Conservation (phyloP, 116 monocot genomes). For the Dioscorea cayenensis region DNA sequence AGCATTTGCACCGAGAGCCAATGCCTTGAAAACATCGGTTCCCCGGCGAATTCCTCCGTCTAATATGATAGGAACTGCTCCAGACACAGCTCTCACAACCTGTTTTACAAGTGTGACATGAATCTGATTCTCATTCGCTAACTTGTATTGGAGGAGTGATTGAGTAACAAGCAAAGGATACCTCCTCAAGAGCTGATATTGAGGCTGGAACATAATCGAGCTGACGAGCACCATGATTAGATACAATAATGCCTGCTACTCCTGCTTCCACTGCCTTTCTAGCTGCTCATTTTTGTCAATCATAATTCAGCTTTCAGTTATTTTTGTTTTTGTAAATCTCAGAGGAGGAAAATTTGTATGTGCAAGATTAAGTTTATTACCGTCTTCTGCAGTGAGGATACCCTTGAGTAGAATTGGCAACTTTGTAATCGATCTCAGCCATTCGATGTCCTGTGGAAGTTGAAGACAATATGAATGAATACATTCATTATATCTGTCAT, state of each 20-base stretch:
- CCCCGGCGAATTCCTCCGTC: conserved; percentile 79
- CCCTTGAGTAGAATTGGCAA: conserved; percentile 80
- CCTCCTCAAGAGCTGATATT: conserved; percentile 79
- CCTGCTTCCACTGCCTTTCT: conserved; percentile 56
- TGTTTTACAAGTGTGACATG: conserved; percentile 6
- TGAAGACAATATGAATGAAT: not conserved
- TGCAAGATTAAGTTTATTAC: conserved; percentile 11
- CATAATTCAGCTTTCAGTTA: not conserved
- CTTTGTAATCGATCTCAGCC: conserved; percentile 66
- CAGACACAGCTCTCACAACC: conserved; percentile 63
- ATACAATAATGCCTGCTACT: conserved; percentile 63
- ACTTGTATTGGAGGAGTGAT: not conserved
- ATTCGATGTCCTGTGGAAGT: conserved; percentile 48
- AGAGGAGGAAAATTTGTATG: not conserved
- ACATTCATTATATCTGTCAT: too few relatives aligned
- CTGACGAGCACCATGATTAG: conserved; percentile 79
- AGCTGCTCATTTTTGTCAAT: conserved; percentile 24
- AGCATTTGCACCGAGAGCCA: conserved; percentile 71
- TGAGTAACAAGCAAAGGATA: conserved; percentile 5
- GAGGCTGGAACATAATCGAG: conserved; percentile 67
- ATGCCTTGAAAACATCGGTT: conserved; percentile 79
- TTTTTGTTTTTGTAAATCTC: not conserved
- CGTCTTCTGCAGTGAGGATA: conserved; percentile 65
- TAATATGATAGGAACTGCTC: conserved; percentile 61
- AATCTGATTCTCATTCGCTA: too few relatives aligned